Evolutionary conservation across 345 rosid genomes (phyloP).

Genomic region (Fremontodendron californicum): DNA sequence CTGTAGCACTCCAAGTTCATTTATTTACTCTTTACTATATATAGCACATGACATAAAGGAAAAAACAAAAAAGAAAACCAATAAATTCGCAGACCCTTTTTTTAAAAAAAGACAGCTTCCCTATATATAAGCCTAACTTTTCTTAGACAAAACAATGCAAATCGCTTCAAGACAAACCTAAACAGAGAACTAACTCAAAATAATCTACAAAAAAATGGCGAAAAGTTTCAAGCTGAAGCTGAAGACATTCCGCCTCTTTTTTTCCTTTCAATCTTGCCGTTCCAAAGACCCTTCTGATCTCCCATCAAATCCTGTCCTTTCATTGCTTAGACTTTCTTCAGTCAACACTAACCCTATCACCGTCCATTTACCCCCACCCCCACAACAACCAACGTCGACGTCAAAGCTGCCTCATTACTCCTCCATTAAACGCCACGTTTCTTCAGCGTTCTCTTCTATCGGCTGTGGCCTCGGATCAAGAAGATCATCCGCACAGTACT

Average conservation of each 20-base stretch:
- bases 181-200: neutral
- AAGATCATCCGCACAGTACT: conserved; percentile 16
- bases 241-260: conserved; percentile 39
- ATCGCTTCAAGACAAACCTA: neutral
- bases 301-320: conserved; percentile 55
- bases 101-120: too few species aligned
- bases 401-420: conserved; percentile 23
- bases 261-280: conserved; percentile 59
- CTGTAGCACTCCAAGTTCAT: neutral
- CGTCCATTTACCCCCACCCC: conserved; percentile 13
- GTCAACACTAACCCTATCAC: conserved; percentile 17
- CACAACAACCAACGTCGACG: conserved; percentile 14
- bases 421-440: conserved; percentile 45
- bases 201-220: conserved; percentile 34
- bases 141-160: neutral
- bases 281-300: conserved; percentile 48
- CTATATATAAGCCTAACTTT: neutral
- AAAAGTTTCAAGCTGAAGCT: conserved; percentile 63
- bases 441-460: conserved; percentile 37
- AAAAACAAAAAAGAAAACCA: too few species aligned
- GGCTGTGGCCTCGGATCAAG: conserved; percentile 43
- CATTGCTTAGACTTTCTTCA: conserved; percentile 29
- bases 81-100: too few species aligned
- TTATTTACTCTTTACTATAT: neutral
- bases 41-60: too few species aligned